Base-by-base conservation (phyloP, 805 yeast species). In the Trichomonascus vanleenenianus region DNA sequence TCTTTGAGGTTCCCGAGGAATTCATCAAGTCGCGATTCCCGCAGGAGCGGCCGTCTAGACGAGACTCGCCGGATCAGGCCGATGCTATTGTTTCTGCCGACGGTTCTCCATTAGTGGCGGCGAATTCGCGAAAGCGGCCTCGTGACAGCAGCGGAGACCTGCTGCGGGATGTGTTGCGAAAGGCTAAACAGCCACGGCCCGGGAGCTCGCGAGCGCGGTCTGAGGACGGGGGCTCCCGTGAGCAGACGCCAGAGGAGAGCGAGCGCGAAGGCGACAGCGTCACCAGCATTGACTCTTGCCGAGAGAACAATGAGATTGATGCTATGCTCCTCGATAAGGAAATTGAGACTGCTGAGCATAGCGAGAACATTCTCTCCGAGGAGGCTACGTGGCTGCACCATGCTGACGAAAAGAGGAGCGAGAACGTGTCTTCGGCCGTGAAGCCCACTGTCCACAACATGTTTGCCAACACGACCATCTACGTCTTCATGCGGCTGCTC, bases 381-480 rank as follows among this genome's bases (percentile, higher is more conserved):
- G 27, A 22, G 27, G 27, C 27, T 34, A 39, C 57, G 12, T 61
- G 61, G 64, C 53, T 60, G 12, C 51, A 54, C 32, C 62, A 60
- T 46, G 60, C 51, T 14, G 47, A 47, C 16, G 45, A 45, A 9
- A 51, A 46, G 25, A 45, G 36, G 38, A 54, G 36, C 10, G 45
- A 43, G 34, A 32, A 14, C 14, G 39, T 11, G 12, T 39, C 38
- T 12, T 36, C 40, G 16, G 38, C 27, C 18, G 59, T 56, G 60
- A 64, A 55, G 44, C 58, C 66, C n/a, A 40, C 68, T 27, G 75
- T 72, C 40, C 87, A 68, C 70, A 89, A 88, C 61, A 63, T 89
- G 56, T 93, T 91, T 70, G 86, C 85, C 50, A 89, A 91, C 64
- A 82, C 96, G 3, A 81, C 89, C 47, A 76, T 89, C 33, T 93